These are phyloP conservation scores for Penicillium verhagenii DNA, from an alignment of 495 filamentous ascomycete species.

Conservation along the genomic window DNA sequence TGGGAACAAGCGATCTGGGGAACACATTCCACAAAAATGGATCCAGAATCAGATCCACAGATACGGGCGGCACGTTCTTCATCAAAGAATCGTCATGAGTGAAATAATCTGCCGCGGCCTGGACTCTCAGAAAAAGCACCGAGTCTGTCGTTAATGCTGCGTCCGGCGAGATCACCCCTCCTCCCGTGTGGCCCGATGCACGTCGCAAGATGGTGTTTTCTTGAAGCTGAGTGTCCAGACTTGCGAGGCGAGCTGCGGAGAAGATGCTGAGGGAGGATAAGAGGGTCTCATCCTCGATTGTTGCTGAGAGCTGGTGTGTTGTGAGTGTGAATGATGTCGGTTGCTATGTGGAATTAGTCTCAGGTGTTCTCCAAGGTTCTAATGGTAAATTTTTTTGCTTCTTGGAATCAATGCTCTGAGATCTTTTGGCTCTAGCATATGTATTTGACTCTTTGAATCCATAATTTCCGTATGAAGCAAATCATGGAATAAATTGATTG, in stretches of 20 bases:
- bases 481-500: not conserved
- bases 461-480: not conserved
- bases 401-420: no score
- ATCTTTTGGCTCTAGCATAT: no score
- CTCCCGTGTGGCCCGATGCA: not conserved
- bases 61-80: slow-evolving; percentile 68
- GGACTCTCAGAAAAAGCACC: slow-evolving; percentile 73
- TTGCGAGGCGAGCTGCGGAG: slow-evolving; percentile 50
- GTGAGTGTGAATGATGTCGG: slow-evolving; percentile 76
- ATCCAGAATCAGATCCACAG: slow-evolving; percentile 86
- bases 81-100: slow-evolving; percentile 71
- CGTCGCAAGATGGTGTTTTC: slow-evolving; percentile 15
- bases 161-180: slow-evolving; percentile 11
- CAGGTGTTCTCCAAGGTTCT: no score
- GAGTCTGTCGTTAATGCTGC: slow-evolving; percentile 44
- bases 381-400: no score
- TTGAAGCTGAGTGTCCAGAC: slow-evolving; percentile 15
- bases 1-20: slow-evolving; percentile 67
- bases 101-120: slow-evolving; percentile 80
- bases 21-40: slow-evolving; percentile 73
- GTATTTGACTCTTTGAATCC: no score
- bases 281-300: slow-evolving; percentile 59
- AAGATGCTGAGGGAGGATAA: slow-evolving; percentile 63
- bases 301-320: slow-evolving; percentile 56
- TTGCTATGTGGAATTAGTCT: slow-evolving; percentile 58